These are phyloP conservation scores for Xylogone sp. DNA, from an alignment of 2,329 filamentous ascomycete species.

Conservation along the genomic window DNA sequence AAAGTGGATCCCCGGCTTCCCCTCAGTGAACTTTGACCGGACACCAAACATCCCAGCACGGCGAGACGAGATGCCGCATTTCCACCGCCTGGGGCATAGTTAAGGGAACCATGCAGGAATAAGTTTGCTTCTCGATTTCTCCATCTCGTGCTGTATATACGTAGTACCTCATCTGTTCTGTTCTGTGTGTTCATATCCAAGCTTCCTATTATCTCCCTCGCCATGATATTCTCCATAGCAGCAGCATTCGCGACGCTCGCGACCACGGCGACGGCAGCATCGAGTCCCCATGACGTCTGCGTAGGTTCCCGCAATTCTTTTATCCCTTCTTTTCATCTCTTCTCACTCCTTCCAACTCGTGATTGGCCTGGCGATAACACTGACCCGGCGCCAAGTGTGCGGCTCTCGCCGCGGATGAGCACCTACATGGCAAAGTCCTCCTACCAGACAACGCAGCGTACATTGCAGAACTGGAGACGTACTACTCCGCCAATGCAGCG, in stretches of 20 bases:
- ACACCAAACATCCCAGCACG: too few relatives aligned
- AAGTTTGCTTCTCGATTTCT: constrained; percentile 1
- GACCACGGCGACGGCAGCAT: background rate
- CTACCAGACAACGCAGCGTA: constrained; percentile 25
- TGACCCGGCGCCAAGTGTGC: constrained; percentile 20
- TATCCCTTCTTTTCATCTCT: background rate
- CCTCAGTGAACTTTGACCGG: too few relatives aligned
- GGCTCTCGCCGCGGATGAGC: constrained; percentile 17
- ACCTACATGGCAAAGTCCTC: constrained; percentile 27
- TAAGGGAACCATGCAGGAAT: background rate
- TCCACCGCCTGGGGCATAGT: background rate
- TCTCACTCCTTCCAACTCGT: background rate
- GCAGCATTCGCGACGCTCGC: constrained; percentile 2
- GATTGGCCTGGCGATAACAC: constrained; percentile 2
- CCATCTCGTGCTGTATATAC: background rate
- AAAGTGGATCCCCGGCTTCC: too few relatives aligned
- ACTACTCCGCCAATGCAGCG: constrained; percentile 34
- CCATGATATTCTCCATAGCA: constrained; percentile 1
- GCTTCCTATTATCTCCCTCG: too few relatives aligned
- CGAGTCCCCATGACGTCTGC: background rate
- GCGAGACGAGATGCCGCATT: background rate
- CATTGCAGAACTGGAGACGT: constrained; percentile 27
- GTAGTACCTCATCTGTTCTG: background rate
- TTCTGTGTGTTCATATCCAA: background rate
- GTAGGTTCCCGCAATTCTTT: background rate